Base-by-base conservation (phyloP, 2,329 filamentous ascomycete species). In the Didymella pomorum region DNA sequence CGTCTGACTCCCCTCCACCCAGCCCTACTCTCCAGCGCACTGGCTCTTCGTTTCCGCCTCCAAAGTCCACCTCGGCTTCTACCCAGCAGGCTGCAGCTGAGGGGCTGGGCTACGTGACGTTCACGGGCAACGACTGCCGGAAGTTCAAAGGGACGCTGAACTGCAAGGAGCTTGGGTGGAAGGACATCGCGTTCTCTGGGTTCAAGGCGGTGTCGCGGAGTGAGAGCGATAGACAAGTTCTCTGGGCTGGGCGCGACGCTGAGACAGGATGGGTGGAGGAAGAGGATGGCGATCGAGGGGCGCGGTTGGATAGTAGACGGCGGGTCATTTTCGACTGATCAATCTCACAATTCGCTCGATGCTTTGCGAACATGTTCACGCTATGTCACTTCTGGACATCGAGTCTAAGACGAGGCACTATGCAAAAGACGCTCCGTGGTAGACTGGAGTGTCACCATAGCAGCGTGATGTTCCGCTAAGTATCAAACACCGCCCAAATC, bases 101-200 rank as follows among this genome's bases (percentile, higher is more conserved):
- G 1, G 68, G 65, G 2, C 16, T 67, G 14, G 68, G 68, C 2
- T 71, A 71, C 20, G 48, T 71, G 2, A 62, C 65, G 3, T 71
- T 71, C 18, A 52, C 63, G 6, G 65, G 67, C 1, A 61, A 65
- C 31, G 63, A 68, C 20, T 69, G 68, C 29, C 60, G 63, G 25
- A 68, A 66, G 45, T 69, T 71, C 59, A 69, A 68, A 37, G 68
- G 65, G 11, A 68, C 68, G 3, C 47, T 71, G 18, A 69, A 56
- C 25, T 69, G 67, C 20, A 44, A 18, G 23, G 44, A 53, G 20
- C 35, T 66, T n/a, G 61, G 57, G 9, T 71, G 67, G 67, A 68
- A 62, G 28, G 65, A 71, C 23, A 60, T 66, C 3, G 54, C 65
- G 2, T 52, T 71, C 8, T 52, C 42, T 11, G 68, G 67, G 11